Evolutionary conservation across 495 filamentous ascomycete genomes (phyloP).

Genomic region (Rhizodiscina lignyota): DNA sequence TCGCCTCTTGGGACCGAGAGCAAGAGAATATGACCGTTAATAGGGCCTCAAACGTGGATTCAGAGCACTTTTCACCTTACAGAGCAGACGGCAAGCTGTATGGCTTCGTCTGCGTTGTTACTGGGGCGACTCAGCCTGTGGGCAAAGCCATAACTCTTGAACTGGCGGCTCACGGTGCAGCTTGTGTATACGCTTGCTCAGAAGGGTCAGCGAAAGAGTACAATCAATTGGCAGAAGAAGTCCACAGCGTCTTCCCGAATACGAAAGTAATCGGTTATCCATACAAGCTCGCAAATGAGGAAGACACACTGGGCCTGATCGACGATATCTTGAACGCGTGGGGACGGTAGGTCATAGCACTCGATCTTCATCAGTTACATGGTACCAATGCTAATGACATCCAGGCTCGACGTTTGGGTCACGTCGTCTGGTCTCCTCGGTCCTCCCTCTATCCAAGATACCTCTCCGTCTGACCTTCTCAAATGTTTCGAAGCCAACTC

Average conservation of each 20-base stretch:
- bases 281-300: slow-evolving; percentile 34
- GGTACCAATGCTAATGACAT: slow-evolving; percentile 1
- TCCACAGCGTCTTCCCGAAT: slow-evolving; percentile 27
- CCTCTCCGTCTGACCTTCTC: slow-evolving; percentile 33
- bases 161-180: slow-evolving; percentile 43
- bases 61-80: slow-evolving; percentile 40
- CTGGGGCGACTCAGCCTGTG: slow-evolving; percentile 38
- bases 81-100: slow-evolving; percentile 44
- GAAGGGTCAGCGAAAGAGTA: slow-evolving; percentile 13
- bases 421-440: slow-evolving; percentile 37
- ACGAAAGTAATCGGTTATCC: slow-evolving; percentile 43
- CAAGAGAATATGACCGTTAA: background rate
- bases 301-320: slow-evolving; percentile 40
- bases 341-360: slow-evolving; percentile 25
- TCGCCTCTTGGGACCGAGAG: too few species aligned
- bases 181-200: slow-evolving; percentile 39
- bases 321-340: slow-evolving; percentile 43
- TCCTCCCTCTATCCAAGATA: slow-evolving; percentile 35
- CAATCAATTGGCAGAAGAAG: slow-evolving; percentile 16
- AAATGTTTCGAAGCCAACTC: slow-evolving; percentile 39
- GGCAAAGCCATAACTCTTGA: slow-evolving; percentile 40
- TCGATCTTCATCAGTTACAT: background rate
- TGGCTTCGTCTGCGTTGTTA: slow-evolving; percentile 47
- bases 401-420: slow-evolving; percentile 40
- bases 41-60: slow-evolving; percentile 5